Evolutionary conservation across 495 filamentous ascomycete genomes (phyloP).

Genomic region (Neurospora tetraspora): DNA sequence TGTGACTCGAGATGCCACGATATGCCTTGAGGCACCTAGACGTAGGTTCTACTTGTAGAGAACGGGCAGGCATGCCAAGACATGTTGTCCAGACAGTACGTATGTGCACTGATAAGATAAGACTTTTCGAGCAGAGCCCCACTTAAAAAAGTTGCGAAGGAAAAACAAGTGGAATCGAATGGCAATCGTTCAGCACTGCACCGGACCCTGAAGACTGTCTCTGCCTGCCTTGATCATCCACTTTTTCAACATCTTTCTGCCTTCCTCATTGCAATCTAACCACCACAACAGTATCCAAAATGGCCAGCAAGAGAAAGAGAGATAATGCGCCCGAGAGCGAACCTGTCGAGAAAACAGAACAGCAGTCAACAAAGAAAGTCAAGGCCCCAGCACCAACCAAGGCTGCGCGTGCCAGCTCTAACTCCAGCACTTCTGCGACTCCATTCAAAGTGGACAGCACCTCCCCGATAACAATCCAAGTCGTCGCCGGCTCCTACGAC

Average conservation of each 20-base stretch:
- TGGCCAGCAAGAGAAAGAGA: conserved; percentile 69
- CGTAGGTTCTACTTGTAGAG: not conserved
- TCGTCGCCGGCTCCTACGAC: conserved; percentile 92
- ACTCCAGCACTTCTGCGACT: conserved; percentile 1
- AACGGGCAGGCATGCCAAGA: not conserved
- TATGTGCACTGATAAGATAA: conserved; percentile 16
- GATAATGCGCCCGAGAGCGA: conserved; percentile 25
- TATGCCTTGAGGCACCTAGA: not conserved
- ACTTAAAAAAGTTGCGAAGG: conserved; percentile 11
- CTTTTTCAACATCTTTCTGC: not conserved
- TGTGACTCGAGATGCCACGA: not conserved
- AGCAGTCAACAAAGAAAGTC: conserved; percentile 26
- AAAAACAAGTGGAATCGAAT: not conserved
- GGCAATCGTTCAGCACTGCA: conserved; percentile 7
- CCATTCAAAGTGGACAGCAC: conserved; percentile 18
- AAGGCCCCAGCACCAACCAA: conserved; percentile 17
- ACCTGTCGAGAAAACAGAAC: conserved; percentile 6
- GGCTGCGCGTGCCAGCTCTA: not conserved
- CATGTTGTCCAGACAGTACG: not conserved
- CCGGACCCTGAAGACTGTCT: not conserved
- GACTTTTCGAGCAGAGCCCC: not conserved
- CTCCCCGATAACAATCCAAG: conserved; percentile 56
- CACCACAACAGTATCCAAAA: conserved; percentile 22
- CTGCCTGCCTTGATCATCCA: not conserved
- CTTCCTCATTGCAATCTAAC: not conserved